A percentile compares a stretch with the other conserved stretches of the same genome.
Conservation (phyloP, 352 stramenopile genomes). For the Pythium pyrilobum region DNA sequence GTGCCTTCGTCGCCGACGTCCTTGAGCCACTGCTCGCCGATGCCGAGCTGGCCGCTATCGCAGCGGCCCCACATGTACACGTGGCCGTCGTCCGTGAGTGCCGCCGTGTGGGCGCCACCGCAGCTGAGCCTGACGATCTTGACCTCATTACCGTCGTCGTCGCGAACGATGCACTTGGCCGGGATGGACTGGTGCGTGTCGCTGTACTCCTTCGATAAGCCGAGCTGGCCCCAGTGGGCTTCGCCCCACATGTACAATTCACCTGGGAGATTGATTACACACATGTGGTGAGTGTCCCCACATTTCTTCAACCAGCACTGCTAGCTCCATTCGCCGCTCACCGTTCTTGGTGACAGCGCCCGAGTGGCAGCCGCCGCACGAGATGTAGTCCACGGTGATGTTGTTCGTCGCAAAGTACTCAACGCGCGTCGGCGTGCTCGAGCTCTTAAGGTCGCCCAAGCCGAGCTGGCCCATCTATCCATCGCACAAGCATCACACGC, state of each 20-base stretch:
- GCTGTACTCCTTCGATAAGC: constrained; percentile 57
- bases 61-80: constrained; percentile 80
- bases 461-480: constrained; percentile 74
- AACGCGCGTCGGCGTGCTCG: constrained; percentile 49
- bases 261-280: no score
- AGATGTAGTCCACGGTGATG: constrained; percentile 69
- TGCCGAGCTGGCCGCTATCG: constrained; percentile 70
- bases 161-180: constrained; percentile 53
- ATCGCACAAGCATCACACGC: background rate
- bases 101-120: constrained; percentile 68
- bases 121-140: constrained; percentile 76
- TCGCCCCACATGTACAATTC: constrained; percentile 82
- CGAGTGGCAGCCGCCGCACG: constrained; percentile 77
- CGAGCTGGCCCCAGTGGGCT: constrained; percentile 76
- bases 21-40: constrained; percentile 57
- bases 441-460: constrained; percentile 71
- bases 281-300: no score
- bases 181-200: constrained; percentile 59
- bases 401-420: constrained; percentile 48
- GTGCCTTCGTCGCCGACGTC: constrained; percentile 56
- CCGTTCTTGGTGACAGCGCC: constrained; percentile 65
- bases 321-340: constrained; percentile 7
- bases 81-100: constrained; percentile 58
- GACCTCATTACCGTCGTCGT: constrained; percentile 37
- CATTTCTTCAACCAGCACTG: background rate